Evolutionary conservation across 305 asterid genomes (phyloP).

Genomic region (Fraxinus greggii): DNA sequence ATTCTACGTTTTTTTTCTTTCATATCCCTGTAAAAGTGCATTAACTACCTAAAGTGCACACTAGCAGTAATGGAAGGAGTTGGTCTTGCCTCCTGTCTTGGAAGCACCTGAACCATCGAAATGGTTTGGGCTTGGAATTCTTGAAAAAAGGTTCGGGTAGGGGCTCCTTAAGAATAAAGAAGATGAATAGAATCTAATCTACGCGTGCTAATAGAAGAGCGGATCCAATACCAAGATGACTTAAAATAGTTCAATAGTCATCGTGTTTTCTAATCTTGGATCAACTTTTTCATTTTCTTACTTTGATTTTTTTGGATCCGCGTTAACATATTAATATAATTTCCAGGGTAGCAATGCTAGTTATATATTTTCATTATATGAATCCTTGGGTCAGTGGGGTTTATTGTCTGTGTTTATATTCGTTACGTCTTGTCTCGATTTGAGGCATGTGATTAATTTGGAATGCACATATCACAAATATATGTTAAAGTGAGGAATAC

Average conservation of each 20-base stretch:
- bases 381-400: neutral
- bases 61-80: neutral
- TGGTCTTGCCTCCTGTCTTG: neutral
- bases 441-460: neutral
- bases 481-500: neutral
- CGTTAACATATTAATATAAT: slow-evolving; percentile 8
- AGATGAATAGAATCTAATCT: neutral
- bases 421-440: slow-evolving; percentile 6
- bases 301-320: neutral
- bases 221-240: neutral
- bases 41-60: neutral
- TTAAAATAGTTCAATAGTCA: neutral
- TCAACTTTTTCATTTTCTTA: slow-evolving; percentile 7
- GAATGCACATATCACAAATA: neutral
- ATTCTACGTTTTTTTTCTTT: neutral
- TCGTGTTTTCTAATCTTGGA: slow-evolving; percentile 1
- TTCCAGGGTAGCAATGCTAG: slow-evolving; percentile 8
- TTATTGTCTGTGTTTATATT: neutral
- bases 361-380: neutral
- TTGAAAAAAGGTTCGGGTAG: neutral
- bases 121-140: neutral
- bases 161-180: neutral
- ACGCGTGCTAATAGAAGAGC: neutral
- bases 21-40: neutral
- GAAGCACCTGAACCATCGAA: neutral